Conservation (phyloP, 164 flowering plant genomes). For the Dillenia suffruticosa region DNA sequence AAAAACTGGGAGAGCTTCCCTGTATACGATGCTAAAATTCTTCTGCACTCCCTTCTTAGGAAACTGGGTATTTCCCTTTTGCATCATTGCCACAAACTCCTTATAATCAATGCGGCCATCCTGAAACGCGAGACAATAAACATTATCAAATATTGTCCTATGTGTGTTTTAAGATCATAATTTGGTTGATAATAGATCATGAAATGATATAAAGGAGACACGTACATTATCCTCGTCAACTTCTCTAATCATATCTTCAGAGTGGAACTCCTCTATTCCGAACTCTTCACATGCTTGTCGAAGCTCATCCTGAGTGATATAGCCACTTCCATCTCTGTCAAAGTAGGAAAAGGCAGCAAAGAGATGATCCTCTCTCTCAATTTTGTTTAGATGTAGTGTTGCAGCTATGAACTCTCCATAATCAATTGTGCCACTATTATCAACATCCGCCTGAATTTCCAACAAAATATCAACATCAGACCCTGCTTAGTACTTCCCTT, state of each 20-base stretch:
- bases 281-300: constrained; percentile 74
- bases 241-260: constrained; percentile 72
- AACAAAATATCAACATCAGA: background rate
- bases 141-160: background rate
- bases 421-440: constrained; percentile 74
- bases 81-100: constrained; percentile 93
- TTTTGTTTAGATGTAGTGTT: constrained; percentile 60
- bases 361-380: constrained; percentile 62
- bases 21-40: constrained; percentile 42
- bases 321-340: constrained; percentile 87
- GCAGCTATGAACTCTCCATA: constrained; percentile 83
- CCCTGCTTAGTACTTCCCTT: background rate
- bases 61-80: constrained; percentile 53
- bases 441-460: constrained; percentile 65
- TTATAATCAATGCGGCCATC: constrained; percentile 86
- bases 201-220: constrained; percentile 1
- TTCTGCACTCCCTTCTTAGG: constrained; percentile 35
- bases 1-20: constrained; percentile 53
- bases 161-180: background rate
- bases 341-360: constrained; percentile 73
- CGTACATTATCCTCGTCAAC: constrained; percentile 74
- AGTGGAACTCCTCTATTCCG: constrained; percentile 44
- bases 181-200: background rate
- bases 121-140: constrained; percentile 30
- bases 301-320: constrained; percentile 73